Evolutionary conservation across 23 red algal species (phyloP), one percentile per base, ranked within the genome.

Genomic region (Cyanidiococcus yangmingshanensis): DNA sequence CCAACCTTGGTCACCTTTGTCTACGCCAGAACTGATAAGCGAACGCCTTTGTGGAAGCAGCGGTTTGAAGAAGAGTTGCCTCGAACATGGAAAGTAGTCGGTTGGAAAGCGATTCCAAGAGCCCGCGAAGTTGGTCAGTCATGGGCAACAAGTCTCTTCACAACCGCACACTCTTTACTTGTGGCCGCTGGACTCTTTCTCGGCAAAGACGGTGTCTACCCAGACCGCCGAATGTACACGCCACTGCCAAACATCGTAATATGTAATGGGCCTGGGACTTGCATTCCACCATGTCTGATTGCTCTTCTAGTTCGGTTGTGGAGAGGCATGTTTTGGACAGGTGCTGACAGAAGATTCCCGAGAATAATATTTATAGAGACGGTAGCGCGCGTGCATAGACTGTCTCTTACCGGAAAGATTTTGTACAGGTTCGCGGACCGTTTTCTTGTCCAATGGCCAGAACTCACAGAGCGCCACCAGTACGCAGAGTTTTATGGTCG

Each of bases 341-440:
- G 63, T 17, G 16, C 63, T 25, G 32, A 12, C 12, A 71, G n/a
- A 7, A 29, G 3, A 7, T 35, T 7, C 27, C 63, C 77, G 1
- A 58, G 80, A 17, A 39, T 96, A 2, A 71, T 96, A n/a, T 96
- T 87, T 76, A 83, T 96, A n/a, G 92, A 96, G 79, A 96, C 86
- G 58, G 85, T 96, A 32, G 92, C 92, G 27, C 76, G 92, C 30
- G 92, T 90, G 50, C 21, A 36, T 12, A 74, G 59, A 34, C 38
- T 96, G 21, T 89, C 84, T 37, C 1, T 96, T 41, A 80, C 59
- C 57, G 92, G 92, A 0, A 38, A 78, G 33, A 1, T 90, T 32
- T 51, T 90, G 57, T 87, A 90, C 75, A 41, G 74, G 32, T 74
- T 90, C 12, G 87, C 58, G 1, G 84, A 96, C 59, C 86, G 92